These are phyloP conservation scores for Nephelium lappaceum DNA, from an alignment of 345 rosid species.

Conservation along the genomic window DNA sequence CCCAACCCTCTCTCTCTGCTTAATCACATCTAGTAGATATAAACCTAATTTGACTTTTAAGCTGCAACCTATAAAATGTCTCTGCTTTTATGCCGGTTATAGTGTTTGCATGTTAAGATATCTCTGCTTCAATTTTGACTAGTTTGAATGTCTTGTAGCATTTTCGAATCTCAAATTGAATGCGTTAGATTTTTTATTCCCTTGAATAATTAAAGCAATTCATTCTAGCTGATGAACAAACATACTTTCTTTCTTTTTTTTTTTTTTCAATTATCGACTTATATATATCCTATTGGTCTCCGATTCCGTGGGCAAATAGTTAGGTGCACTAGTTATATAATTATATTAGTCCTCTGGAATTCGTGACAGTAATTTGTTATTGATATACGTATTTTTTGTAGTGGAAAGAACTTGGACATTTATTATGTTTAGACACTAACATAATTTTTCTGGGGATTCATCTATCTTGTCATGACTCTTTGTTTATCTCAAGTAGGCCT, in stretches of 20 bases:
- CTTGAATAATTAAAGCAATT: background rate
- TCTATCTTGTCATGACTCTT: background rate
- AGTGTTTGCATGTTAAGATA: background rate
- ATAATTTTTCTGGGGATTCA: background rate
- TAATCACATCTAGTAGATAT: constrained; percentile 23
- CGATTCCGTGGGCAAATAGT: background rate
- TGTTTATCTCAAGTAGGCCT: constrained; percentile 1
- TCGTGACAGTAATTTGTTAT: constrained; percentile 15
- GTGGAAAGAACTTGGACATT: background rate
- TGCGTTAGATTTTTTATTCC: background rate
- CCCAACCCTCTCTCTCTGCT: constrained; percentile 24
- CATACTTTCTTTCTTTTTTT: background rate
- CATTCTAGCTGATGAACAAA: background rate
- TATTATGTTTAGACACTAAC: background rate
- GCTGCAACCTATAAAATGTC: background rate
- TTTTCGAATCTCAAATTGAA: background rate
- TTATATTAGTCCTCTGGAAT: constrained; percentile 7
- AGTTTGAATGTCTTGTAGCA: background rate
- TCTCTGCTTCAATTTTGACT: background rate
- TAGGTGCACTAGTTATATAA: background rate
- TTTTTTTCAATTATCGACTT: background rate
- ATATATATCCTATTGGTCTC: background rate
- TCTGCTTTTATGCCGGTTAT: background rate
- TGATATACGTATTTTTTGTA: background rate
- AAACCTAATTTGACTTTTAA: background rate